A percentile compares a stretch with the other conserved stretches of the same genome.
These are phyloP conservation scores for Monsonia emarginata DNA, from an alignment of 441 rosid genomes.

Conservation along the genomic window DNA sequence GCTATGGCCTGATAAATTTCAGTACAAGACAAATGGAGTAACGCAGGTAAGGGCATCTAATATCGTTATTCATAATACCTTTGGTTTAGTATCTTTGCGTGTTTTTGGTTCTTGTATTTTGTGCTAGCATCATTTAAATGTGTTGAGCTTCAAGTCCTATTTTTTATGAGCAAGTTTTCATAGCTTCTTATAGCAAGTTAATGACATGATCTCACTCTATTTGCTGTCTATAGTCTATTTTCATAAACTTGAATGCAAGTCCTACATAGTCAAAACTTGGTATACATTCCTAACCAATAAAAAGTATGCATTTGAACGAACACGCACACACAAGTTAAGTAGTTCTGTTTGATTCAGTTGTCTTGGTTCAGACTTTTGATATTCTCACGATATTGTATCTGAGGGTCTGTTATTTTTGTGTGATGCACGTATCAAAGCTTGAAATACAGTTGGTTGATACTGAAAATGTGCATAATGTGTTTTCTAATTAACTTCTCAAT, in stretches of 20 bases:
- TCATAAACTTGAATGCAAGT: neutral
- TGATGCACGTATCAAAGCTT: neutral
- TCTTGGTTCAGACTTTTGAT: neutral
- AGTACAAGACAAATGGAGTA: slow-evolving; percentile 21
- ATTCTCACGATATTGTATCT: neutral
- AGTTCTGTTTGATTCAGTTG: neutral
- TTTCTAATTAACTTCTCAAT: slow-evolving; percentile 3
- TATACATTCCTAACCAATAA: neutral
- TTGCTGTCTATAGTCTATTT: neutral
- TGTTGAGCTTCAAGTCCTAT: too few species aligned
- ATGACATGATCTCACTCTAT: neutral
- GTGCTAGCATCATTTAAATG: too few species aligned
- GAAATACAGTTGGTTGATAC: neutral
- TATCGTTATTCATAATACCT: neutral
- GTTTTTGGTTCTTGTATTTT: neutral
- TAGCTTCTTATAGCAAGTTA: too few species aligned
- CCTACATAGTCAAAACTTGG: neutral
- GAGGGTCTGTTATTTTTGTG: neutral
- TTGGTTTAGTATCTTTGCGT: neutral
- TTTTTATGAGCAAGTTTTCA: too few species aligned
- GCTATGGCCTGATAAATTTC: slow-evolving; percentile 20
- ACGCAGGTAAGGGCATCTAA: slow-evolving; percentile 11
- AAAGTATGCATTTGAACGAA: neutral
- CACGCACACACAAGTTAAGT: neutral
- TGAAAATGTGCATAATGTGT: neutral